phyloP scores from a whole-genome alignment of 208 protist species.

The Leishmania gerbilli region DNA sequence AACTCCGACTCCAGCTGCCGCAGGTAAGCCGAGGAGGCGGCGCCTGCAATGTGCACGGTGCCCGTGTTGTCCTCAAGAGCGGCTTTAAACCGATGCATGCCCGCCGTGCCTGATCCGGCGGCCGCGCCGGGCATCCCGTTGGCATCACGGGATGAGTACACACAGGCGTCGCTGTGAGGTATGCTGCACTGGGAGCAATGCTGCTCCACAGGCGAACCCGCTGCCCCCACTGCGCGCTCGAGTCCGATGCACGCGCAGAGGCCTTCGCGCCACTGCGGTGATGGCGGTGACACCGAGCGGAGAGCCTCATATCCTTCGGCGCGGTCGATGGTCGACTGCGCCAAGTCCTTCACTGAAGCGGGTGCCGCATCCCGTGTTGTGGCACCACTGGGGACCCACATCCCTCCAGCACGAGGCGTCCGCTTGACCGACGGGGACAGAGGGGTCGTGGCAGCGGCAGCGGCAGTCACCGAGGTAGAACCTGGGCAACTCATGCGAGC shows the following conservation, averaged over 20 bases:
- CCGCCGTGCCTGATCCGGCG: neutral
- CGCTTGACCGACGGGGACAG: neutral
- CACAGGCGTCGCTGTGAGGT: neutral
- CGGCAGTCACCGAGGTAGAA: neutral
- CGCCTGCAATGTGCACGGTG: conserved; percentile 17
- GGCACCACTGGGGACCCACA: neutral
- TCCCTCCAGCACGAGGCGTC: neutral
- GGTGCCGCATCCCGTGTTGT: neutral
- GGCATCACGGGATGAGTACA: neutral
- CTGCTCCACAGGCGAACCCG: neutral
- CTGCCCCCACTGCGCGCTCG: neutral
- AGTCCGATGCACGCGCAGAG: neutral
- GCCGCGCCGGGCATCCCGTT: neutral
- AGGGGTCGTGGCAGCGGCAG: neutral
- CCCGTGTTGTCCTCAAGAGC: neutral
- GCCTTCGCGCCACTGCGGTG: neutral
- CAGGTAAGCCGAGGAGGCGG: conserved; percentile 25
- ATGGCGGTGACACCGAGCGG: neutral
- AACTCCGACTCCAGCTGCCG: conserved; percentile 36
- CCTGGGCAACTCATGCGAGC: neutral
- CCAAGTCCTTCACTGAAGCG: neutral
- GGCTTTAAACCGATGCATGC: neutral
- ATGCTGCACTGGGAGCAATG: neutral
- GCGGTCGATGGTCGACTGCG: neutral
- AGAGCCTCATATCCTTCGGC: neutral